Evolutionary conservation across 2,329 filamentous ascomycete genomes (phyloP), one percentile per base, ranked within the genome.

Genomic region (Pseudogymnoascus sp.): DNA sequence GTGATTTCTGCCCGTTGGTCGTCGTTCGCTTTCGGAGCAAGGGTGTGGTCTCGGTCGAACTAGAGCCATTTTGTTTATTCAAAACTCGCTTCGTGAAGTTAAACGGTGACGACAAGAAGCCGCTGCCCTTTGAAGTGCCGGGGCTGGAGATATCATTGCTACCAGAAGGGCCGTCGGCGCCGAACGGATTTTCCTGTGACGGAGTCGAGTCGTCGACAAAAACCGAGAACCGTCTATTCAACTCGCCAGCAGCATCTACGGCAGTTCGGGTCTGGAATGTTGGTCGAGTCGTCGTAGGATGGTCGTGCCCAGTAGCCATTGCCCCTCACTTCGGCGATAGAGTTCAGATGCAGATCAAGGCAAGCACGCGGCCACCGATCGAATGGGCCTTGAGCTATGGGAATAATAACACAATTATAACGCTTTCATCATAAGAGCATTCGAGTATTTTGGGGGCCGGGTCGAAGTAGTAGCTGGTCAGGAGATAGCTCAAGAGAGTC

Each of bases 211-310:
- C 57, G 57, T 58, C 60, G 14, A 62, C 15, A 11, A 62, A 61
- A 35, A 62, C 63, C 9, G 72, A 73, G 37, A 62, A 70, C 12
- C 75, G 73, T 53, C 77, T 72, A 60, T 74, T 72, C 61, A 80
- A 68, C 62, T 77, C 75, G 60, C 74, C 73, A 41, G 72, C 71
- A 59, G 75, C 73, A 66, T 80, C 78, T 58, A 70, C 72, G 20
- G 78, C 77, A 20, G 76, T 74, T 15, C 74, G 71, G 18, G 76
- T 69, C 57, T 75, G 72, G 66, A 80, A 80, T n/a, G 57, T 58
- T 38, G 57, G 57, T 15, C 57, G 57, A 8, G 11, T 33, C 6
- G 47, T 53, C 47, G 47, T 5, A 20, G 28, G 47, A 53, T 53
- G 25, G 47, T 33, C 47, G 47, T 53, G 33, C 47, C 28, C 47